phyloP scores from a whole-genome alignment of 768 basidiomycete species.

The Dictyophora rubrovolvata region DNA sequence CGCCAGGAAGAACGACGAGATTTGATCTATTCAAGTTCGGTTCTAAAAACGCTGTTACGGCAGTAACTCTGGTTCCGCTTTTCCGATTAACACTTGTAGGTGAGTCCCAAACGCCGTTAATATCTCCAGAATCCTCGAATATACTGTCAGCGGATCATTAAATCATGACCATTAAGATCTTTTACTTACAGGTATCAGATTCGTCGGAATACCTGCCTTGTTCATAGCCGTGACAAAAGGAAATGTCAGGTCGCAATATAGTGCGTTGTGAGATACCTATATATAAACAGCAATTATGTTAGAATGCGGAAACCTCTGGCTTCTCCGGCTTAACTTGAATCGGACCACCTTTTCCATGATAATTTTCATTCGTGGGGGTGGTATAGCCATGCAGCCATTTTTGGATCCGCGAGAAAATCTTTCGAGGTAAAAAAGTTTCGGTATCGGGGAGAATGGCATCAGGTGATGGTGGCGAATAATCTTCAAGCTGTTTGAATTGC shows the following conservation, averaged over 20 bases:
- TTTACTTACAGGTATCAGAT: slow-evolving; percentile 1
- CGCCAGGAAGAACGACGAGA: slow-evolving; percentile 5
- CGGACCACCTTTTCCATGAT: slow-evolving; percentile 5
- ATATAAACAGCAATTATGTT: neutral
- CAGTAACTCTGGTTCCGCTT: slow-evolving; percentile 7
- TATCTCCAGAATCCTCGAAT: slow-evolving; percentile 4
- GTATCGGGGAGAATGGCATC: neutral
- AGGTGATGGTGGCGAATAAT: neutral
- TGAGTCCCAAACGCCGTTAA: slow-evolving; percentile 7
- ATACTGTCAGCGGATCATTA: neutral
- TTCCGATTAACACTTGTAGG: slow-evolving; percentile 3
- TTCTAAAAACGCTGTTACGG: slow-evolving; percentile 1
- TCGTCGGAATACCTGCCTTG: slow-evolving; percentile 1
- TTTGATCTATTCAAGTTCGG: slow-evolving; percentile 2
- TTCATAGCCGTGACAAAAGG: slow-evolving; percentile 7
- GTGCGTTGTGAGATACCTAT: slow-evolving; percentile 4
- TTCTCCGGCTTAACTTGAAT: slow-evolving; percentile 2
- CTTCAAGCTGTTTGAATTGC: slow-evolving; percentile 1
- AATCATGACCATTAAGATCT: neutral
- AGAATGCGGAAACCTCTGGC: neutral
- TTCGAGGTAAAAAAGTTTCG: neutral
- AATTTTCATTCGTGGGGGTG: neutral
- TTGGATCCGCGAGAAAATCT: neutral
- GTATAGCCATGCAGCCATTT: neutral
- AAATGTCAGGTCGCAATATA: neutral